Percentiles rank a stretch among this genome's conserved stretches.
These are phyloP conservation scores for Quercus alba DNA, from an alignment of 306 rosid species.

Conservation along the genomic window DNA sequence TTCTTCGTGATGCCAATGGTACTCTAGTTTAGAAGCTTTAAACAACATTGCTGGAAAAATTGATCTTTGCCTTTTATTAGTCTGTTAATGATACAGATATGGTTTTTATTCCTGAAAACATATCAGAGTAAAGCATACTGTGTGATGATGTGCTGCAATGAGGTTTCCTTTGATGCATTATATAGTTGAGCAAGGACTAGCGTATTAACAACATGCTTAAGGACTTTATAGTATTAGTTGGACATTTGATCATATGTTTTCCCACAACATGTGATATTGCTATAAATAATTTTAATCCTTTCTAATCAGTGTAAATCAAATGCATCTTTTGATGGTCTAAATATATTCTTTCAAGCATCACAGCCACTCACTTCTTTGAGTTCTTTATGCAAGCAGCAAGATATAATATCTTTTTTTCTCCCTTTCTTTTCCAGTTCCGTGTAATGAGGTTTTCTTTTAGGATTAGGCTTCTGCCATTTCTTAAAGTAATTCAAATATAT, in stretches of 20 bases:
- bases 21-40: not conserved
- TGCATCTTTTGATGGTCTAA: not conserved
- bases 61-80: not conserved
- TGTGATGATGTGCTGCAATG: not conserved
- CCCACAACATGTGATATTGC: not conserved
- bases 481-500: not conserved
- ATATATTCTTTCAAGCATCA: not conserved
- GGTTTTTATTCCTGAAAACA: not conserved
- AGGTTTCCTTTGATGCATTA: not conserved
- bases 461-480: not conserved
- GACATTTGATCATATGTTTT: not conserved
- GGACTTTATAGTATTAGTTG: not conserved
- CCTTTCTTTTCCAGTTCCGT: not conserved
- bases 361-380: not conserved
- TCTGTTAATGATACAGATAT: not conserved
- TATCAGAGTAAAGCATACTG: not conserved
- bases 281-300: not conserved
- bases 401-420: not conserved
- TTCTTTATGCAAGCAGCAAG: not conserved
- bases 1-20: slow-evolving; percentile 12
- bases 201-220: not conserved
- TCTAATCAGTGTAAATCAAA: not conserved
- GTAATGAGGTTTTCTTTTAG: not conserved
- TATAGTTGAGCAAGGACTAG: not conserved
- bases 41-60: not conserved